These are phyloP conservation scores for Kokia cookei DNA, from an alignment of 441 rosid species.

Conservation along the genomic window DNA sequence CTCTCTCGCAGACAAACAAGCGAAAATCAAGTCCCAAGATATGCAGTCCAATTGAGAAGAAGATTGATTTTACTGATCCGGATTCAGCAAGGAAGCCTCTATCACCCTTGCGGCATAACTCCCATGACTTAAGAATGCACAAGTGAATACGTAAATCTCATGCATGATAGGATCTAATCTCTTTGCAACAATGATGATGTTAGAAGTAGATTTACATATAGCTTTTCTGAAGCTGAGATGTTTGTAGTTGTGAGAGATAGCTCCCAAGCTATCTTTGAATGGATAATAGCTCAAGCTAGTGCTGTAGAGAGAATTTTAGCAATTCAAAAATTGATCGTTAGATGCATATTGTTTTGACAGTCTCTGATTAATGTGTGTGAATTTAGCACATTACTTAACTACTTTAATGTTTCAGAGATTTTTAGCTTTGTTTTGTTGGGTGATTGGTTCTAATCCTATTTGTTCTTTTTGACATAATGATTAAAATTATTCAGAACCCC, in stretches of 20 bases:
- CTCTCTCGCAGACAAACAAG: conserved; percentile 57
- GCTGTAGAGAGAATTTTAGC: background rate
- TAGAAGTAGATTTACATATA: conserved; percentile 3
- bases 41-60: conserved; percentile 49
- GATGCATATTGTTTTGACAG: too few species aligned
- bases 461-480: too few species aligned
- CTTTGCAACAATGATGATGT: background rate
- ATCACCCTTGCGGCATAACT: conserved; percentile 57
- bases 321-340: background rate
- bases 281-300: background rate
- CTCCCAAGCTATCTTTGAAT: background rate
- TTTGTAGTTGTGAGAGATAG: background rate
- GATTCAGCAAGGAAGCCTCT: conserved; percentile 59
- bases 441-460: background rate
- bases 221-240: conserved; percentile 2
- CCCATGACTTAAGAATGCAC: conserved; percentile 40
- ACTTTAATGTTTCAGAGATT: background rate
- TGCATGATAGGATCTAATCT: background rate
- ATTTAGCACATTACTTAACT: background rate
- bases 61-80: conserved; percentile 42
- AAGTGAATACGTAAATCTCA: conserved; percentile 16
- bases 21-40: conserved; percentile 57
- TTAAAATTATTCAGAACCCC: too few species aligned
- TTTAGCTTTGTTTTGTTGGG: background rate
- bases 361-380: background rate